These are phyloP conservation scores for Poa pratensis DNA, from an alignment of 176 grass and related monocot species.

Conservation along the genomic window DNA sequence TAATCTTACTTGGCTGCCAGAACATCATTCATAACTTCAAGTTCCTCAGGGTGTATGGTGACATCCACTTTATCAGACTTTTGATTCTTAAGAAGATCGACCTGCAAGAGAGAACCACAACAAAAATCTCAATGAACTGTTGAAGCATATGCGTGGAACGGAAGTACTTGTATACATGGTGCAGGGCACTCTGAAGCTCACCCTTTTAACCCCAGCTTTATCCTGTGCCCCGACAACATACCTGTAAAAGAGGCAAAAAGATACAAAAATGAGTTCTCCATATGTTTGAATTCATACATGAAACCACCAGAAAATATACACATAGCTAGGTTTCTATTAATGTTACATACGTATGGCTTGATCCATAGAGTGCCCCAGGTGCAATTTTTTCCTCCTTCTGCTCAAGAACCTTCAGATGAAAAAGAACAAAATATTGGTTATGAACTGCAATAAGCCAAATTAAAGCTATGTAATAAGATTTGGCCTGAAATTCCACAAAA, in stretches of 20 bases:
- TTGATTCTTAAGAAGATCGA: conserved; percentile 94
- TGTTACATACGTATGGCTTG: conserved; percentile 67
- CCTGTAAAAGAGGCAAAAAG: conserved; percentile 47
- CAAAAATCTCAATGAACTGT: not conserved
- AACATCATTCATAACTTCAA: conserved; percentile 98
- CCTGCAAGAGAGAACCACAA: conserved; percentile 34
- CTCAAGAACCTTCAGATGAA: conserved; percentile 65
- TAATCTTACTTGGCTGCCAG: conserved; percentile 88
- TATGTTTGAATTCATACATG: not conserved
- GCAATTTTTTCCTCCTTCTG: conserved; percentile 79
- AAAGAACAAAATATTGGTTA: conserved; percentile 9
- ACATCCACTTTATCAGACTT: conserved; percentile 97
- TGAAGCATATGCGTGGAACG: not conserved
- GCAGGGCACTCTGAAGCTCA: conserved; percentile 34
- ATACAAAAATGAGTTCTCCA: conserved; percentile 32
- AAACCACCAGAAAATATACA: conserved; percentile 11
- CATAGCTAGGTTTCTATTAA: conserved; percentile 18
- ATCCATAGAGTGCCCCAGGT: conserved; percentile 68
- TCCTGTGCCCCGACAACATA: conserved; percentile 86
- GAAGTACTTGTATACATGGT: not conserved
- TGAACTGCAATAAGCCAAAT: conserved; percentile 9
- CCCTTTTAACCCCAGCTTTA: conserved; percentile 83
- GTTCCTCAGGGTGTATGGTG: conserved; percentile 95
- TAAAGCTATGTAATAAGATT: not conserved
- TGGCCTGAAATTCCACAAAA: conserved; percentile 16